phyloP scores from a whole-genome alignment of 1,284 basidiomycete genomes.

The Sporisorium scitamineum region DNA sequence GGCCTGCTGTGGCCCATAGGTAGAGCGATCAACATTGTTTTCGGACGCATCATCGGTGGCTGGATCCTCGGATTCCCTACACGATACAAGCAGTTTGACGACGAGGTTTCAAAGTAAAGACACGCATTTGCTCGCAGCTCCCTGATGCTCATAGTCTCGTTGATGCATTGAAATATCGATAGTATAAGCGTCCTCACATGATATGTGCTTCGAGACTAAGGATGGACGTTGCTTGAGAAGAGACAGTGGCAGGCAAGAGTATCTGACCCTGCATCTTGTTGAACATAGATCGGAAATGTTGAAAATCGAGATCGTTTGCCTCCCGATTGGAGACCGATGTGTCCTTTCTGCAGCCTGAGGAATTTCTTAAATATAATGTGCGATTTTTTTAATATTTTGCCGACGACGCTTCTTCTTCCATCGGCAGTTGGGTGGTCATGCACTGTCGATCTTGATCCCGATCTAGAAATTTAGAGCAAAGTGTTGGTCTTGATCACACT shows the following conservation, averaged over 20 bases:
- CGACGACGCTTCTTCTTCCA: too few relatives aligned
- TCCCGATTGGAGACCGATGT: background rate
- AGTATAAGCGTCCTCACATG: background rate
- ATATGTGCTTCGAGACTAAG: background rate
- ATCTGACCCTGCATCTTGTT: too few relatives aligned
- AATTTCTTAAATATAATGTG: too few relatives aligned
- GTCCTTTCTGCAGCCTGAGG: too few relatives aligned
- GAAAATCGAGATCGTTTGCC: background rate
- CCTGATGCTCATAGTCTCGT: background rate
- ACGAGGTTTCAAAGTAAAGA: slow-evolving; percentile 25
- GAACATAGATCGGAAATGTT: too few relatives aligned
- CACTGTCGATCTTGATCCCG: slow-evolving; percentile 7
- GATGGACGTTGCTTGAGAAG: too few relatives aligned
- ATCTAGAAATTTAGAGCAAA: background rate
- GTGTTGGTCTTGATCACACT: background rate
- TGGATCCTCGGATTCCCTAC: slow-evolving; percentile 47
- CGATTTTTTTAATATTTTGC: too few relatives aligned
- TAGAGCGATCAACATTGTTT: slow-evolving; percentile 28
- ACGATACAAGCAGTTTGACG: slow-evolving; percentile 52
- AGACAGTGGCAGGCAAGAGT: too few relatives aligned
- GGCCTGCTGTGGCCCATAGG: slow-evolving; percentile 51
- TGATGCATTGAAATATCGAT: background rate
- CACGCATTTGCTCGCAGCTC: background rate
- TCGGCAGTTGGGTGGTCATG: background rate
- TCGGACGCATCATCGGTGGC: slow-evolving; percentile 50